Evolutionary conservation across 163 green algal genomes (phyloP).

Genomic region (Prototheca wickerhamii): DNA sequence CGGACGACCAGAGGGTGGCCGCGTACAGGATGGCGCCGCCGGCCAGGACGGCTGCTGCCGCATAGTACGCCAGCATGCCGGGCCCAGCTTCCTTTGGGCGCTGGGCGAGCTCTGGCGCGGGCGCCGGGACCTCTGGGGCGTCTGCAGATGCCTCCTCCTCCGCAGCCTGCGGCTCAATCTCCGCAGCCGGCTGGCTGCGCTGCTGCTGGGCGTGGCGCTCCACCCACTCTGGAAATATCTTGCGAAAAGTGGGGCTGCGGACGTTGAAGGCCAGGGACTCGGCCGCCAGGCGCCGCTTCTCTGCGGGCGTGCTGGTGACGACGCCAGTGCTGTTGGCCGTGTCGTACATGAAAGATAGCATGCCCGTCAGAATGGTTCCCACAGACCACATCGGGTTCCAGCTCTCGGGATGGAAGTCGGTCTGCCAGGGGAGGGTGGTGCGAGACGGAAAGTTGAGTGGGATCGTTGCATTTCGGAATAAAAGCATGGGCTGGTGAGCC

Average conservation of each 20-base stretch:
- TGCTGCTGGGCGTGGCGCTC: conserved; percentile 28
- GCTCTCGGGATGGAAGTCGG: conserved; percentile 73
- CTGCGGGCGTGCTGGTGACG: conserved; percentile 46
- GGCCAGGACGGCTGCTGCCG: no score
- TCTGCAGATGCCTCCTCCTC: background rate
- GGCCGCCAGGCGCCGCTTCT: conserved; percentile 51
- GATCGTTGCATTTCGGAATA: background rate
- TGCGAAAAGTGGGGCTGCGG: conserved; percentile 61
- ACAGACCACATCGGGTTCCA: conserved; percentile 80
- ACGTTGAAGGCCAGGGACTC: conserved; percentile 64
- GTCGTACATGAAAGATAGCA: conserved; percentile 90
- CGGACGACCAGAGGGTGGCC: no score
- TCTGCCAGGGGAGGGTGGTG: conserved; percentile 19
- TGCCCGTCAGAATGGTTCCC: conserved; percentile 71
- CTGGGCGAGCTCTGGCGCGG: background rate
- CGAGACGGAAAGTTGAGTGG: no score
- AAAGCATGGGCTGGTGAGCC: background rate
- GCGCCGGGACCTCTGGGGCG: background rate
- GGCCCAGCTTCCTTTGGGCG: no score
- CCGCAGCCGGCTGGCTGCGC: background rate
- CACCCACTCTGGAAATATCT: conserved; percentile 68
- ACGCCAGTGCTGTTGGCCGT: conserved; percentile 67
- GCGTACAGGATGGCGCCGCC: no score
- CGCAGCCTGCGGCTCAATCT: background rate
- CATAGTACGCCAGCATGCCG: no score